Percentiles rank a stretch among this genome's conserved stretches.
Conservation (phyloP, 768 basidiomycete genomes). For the Erythrobasidium yunnanense region DNA sequence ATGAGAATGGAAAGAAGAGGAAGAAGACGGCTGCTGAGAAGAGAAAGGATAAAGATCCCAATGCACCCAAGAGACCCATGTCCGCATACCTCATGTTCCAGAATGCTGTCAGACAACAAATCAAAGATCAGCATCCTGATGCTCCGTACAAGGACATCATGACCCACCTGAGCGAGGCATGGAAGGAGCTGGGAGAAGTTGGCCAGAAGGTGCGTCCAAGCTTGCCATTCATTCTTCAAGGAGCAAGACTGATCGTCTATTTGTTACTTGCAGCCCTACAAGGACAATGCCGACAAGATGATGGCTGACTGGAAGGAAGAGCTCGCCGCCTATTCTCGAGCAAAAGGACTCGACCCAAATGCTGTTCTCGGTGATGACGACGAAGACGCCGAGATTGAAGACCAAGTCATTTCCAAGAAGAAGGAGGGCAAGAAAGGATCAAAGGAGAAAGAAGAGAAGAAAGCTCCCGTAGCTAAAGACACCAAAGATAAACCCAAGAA, state of each 20-base stretch:
- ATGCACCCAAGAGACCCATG: slow-evolving; percentile 85
- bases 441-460: not conserved
- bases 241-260: not conserved
- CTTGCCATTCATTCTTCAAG: not conserved
- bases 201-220: slow-evolving; percentile 59
- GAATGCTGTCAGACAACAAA: slow-evolving; percentile 67
- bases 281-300: slow-evolving; percentile 29
- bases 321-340: slow-evolving; percentile 31
- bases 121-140: slow-evolving; percentile 56
- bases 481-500: no score
- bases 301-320: slow-evolving; percentile 22
- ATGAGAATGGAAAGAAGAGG: slow-evolving; percentile 11
- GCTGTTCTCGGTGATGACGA: no score
- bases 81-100: slow-evolving; percentile 91
- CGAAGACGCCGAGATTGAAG: not conserved
- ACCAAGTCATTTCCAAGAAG: not conserved
- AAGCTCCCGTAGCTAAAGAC: no score
- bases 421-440: not conserved
- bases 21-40: slow-evolving; percentile 40
- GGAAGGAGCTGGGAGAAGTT: slow-evolving; percentile 57
- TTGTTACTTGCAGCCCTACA: slow-evolving; percentile 27
- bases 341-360: slow-evolving; percentile 20
- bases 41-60: slow-evolving; percentile 71
- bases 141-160: slow-evolving; percentile 64
- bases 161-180: slow-evolving; percentile 58